Conservation (phyloP, 768 basidiomycete species). For the Russula abietina region DNA sequence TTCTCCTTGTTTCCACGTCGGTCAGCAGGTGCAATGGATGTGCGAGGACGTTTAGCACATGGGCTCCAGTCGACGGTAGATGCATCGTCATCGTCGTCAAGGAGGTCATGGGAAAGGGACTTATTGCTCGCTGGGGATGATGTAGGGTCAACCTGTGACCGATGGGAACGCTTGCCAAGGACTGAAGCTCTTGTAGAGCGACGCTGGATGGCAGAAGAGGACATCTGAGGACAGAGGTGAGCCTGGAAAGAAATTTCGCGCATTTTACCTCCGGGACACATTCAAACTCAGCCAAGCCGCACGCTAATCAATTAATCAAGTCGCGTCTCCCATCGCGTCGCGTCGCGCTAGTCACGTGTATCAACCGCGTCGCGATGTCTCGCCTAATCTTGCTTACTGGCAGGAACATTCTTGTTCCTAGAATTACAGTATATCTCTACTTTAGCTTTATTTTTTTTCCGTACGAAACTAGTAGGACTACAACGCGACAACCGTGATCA, state of each 20-base stretch:
- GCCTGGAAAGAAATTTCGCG: conserved; percentile 14
- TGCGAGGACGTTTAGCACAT: conserved; percentile 57
- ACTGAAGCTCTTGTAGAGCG: conserved; percentile 28
- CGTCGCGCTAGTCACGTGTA: conserved; percentile 22
- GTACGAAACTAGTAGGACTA: neutral
- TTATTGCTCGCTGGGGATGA: conserved; percentile 33
- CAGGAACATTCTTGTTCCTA: no score
- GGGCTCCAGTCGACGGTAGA: conserved; percentile 58
- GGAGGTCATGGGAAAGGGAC: conserved; percentile 11
- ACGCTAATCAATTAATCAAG: conserved; percentile 23
- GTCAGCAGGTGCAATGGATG: conserved; percentile 40
- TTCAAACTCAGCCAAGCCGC: conserved; percentile 29
- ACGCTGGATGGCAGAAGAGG: conserved; percentile 19
- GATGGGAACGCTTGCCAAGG: conserved; percentile 34
- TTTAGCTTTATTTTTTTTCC: neutral
- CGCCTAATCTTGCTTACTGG: conserved; percentile 16
- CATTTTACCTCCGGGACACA: conserved; percentile 21
- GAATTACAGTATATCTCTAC: neutral
- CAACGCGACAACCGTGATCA: neutral
- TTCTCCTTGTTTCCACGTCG: conserved; percentile 73
- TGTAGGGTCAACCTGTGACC: conserved; percentile 28
- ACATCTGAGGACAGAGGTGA: conserved; percentile 17
- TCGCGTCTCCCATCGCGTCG: conserved; percentile 26
- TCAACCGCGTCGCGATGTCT: conserved; percentile 11
- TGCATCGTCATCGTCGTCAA: conserved; percentile 21